phyloP scores from a whole-genome alignment of 768 basidiomycete species.

The Neoboletus brunneissimus region DNA sequence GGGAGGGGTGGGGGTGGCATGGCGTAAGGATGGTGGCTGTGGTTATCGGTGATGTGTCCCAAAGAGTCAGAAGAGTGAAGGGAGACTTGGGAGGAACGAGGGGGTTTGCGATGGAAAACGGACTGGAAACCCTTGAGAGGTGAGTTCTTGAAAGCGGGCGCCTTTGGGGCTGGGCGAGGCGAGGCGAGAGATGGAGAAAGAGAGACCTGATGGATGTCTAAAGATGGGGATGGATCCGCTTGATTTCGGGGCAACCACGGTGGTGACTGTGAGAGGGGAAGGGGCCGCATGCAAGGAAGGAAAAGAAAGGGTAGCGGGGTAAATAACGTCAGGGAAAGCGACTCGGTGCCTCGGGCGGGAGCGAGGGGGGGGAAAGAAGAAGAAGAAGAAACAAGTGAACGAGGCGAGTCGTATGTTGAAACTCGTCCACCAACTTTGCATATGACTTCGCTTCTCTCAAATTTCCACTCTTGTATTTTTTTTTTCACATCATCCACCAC shows the following conservation, averaged over 20 bases:
- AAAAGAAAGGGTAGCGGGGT: not conserved
- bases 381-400: not conserved
- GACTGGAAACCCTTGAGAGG: conserved; percentile 43
- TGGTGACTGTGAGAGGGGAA: conserved; percentile 21
- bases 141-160: conserved; percentile 34
- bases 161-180: conserved; percentile 32
- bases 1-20: conserved; percentile 68
- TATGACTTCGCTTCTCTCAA: not conserved
- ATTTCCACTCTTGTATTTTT: not conserved
- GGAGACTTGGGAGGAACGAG: conserved; percentile 49
- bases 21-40: conserved; percentile 51
- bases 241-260: conserved; percentile 42
- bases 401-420: not conserved
- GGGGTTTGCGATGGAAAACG: conserved; percentile 49
- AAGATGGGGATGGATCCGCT: conserved; percentile 32
- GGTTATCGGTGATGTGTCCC: conserved; percentile 38
- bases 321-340: not conserved
- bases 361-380: not conserved
- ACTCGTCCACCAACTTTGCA: not conserved
- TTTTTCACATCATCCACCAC: not conserved
- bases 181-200: conserved; percentile 46
- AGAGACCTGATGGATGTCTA: conserved; percentile 36
- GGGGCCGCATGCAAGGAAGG: conserved; percentile 33
- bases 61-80: conserved; percentile 44
- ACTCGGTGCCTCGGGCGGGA: not conserved